These are phyloP conservation scores for Xylariales sp. DNA, from an alignment of 2,329 filamentous ascomycete genomes.

Conservation along the genomic window DNA sequence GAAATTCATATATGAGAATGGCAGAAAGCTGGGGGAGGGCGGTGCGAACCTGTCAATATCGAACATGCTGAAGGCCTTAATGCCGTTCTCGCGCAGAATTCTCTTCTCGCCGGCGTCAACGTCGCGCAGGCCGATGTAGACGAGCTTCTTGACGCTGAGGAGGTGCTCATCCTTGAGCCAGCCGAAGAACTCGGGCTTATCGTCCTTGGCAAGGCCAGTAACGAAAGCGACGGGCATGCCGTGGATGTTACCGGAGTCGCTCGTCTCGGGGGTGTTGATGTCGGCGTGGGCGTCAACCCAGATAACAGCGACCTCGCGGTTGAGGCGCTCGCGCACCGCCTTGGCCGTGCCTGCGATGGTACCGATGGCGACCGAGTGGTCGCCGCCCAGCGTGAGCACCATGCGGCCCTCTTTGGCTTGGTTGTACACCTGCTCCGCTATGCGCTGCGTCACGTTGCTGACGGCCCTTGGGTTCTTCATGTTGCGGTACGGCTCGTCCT, in stretches of 20 bases:
- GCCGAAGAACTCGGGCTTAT: constrained; percentile 76
- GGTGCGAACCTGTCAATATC: constrained; percentile 79
- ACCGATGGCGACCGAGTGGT: constrained; percentile 95
- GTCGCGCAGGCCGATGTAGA: constrained; percentile 94
- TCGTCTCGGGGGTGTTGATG: constrained; percentile 93
- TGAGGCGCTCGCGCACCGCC: constrained; percentile 78
- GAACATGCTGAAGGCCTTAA: constrained; percentile 98
- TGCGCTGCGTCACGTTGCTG: constrained; percentile 75
- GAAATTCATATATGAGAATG: no score
- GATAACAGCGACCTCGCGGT: constrained; percentile 84
- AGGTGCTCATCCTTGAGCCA: constrained; percentile 76
- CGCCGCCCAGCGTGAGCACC: constrained; percentile 89
- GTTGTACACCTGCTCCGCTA: constrained; percentile 80
- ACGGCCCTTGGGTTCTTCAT: constrained; percentile 95
- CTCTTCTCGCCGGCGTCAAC: constrained; percentile 93
- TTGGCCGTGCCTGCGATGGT: constrained; percentile 84
- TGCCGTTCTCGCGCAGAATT: constrained; percentile 80
- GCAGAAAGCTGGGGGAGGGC: neutral
- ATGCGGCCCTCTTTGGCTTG: constrained; percentile 81
- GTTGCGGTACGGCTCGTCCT: constrained; percentile 75
- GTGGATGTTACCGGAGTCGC: constrained; percentile 88
- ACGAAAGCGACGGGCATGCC: constrained; percentile 96
- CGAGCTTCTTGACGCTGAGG: constrained; percentile 74
- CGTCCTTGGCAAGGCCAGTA: constrained; percentile 75
- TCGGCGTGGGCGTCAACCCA: constrained; percentile 99